Evolutionary conservation across 2,329 filamentous ascomycete genomes (phyloP).

Genomic region (Aspergillus sp.): DNA sequence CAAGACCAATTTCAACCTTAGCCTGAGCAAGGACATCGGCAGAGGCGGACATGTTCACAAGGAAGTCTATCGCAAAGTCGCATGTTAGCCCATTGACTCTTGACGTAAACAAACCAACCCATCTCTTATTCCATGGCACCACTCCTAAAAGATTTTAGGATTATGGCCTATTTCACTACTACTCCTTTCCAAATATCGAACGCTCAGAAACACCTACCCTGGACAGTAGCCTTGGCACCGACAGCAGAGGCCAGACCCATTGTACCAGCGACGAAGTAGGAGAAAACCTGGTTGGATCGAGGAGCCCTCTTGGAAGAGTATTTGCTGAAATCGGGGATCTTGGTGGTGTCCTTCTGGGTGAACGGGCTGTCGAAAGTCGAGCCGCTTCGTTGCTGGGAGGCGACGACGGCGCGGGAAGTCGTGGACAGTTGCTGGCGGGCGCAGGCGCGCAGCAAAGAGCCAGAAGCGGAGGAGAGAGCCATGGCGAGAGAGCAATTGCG

Average conservation of each 20-base stretch:
- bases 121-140: neutral
- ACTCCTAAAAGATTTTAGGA: neutral
- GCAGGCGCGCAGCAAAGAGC: slow-evolving; percentile 64
- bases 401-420: slow-evolving; percentile 41
- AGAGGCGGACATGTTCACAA: slow-evolving; percentile 99
- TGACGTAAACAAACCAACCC: slow-evolving; percentile 1
- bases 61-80: slow-evolving; percentile 71
- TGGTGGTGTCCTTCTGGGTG: slow-evolving; percentile 56
- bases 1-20: slow-evolving; percentile 97
- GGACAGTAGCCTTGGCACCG: slow-evolving; percentile 95
- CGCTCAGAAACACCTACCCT: slow-evolving; percentile 66
- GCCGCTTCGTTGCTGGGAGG: slow-evolving; percentile 44
- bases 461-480: slow-evolving; percentile 65
- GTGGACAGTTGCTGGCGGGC: slow-evolving; percentile 48
- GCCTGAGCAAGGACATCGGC: slow-evolving; percentile 98
- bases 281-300: slow-evolving; percentile 79
- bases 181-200: slow-evolving; percentile 4
- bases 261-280: slow-evolving; percentile 97
- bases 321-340: slow-evolving; percentile 85
- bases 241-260: slow-evolving; percentile 90
- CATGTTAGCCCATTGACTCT: slow-evolving; percentile 23
- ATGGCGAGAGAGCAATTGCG: slow-evolving; percentile 37
- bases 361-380: slow-evolving; percentile 57
- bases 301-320: slow-evolving; percentile 73
- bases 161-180: neutral